A percentile compares a stretch with the other conserved stretches of the same genome.
These are phyloP conservation scores for Paragyromitra xinjiangensis DNA, from an alignment of 495 filamentous ascomycete species.

Conservation along the genomic window DNA sequence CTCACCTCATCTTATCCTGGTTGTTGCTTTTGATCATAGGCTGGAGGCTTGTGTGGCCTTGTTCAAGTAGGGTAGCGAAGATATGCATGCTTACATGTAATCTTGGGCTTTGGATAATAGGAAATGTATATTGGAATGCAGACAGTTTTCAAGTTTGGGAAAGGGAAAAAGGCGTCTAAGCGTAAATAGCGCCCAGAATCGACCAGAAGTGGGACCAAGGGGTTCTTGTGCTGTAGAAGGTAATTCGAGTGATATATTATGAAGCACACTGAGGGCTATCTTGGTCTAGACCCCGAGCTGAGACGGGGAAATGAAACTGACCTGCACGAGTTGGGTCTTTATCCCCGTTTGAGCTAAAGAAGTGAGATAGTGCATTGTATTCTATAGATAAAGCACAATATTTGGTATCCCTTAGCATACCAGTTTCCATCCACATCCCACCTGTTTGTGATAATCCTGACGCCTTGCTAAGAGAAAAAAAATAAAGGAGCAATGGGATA, in stretches of 20 bases:
- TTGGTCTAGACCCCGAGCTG: background rate
- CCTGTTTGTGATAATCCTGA: background rate
- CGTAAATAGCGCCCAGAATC: background rate
- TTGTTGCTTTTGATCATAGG: constrained; percentile 8
- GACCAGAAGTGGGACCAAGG: background rate
- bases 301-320: background rate
- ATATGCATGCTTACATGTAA: background rate
- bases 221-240: background rate
- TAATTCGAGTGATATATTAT: constrained; percentile 8
- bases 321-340: background rate
- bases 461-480: constrained; percentile 12
- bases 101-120: background rate
- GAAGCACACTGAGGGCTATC: background rate
- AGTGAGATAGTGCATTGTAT: background rate
- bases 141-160: background rate
- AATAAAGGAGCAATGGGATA: background rate
- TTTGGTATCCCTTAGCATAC: background rate
- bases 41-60: background rate
- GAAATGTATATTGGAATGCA: constrained; percentile 13
- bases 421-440: background rate
- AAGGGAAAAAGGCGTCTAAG: background rate
- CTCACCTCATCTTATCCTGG: constrained; percentile 9
- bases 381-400: background rate
- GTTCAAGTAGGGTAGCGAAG: background rate
- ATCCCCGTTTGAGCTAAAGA: background rate